Evolutionary conservation across 495 filamentous ascomycete genomes (phyloP).

Genomic region (Wilcoxina mikolae): DNA sequence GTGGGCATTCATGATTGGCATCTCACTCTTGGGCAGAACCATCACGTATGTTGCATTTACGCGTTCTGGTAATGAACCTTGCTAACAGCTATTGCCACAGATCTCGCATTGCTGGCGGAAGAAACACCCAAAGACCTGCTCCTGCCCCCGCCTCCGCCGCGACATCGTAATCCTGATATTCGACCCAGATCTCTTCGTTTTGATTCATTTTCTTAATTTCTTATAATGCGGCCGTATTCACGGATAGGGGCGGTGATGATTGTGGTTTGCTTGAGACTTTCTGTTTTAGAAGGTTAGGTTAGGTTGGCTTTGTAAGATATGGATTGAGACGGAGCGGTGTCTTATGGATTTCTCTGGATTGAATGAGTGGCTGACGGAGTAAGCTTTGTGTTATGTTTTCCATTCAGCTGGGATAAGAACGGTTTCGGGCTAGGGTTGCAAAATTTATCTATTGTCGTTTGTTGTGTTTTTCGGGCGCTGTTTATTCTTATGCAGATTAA

Average conservation of each 20-base stretch:
- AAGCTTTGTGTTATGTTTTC: background rate
- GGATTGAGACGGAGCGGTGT: background rate
- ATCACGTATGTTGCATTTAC: conserved; percentile 58
- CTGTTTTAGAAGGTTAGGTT: background rate
- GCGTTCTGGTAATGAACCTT: background rate
- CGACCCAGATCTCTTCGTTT: background rate
- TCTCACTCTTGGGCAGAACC: conserved; percentile 65
- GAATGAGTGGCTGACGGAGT: background rate
- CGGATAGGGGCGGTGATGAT: background rate
- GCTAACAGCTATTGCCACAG: background rate
- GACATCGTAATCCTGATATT: background rate
- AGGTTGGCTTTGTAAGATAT: background rate
- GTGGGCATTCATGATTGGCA: conserved; percentile 58
- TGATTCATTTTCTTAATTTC: background rate
- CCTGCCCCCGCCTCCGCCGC: background rate
- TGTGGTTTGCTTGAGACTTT: background rate
- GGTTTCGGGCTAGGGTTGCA: background rate
- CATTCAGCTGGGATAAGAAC: background rate
- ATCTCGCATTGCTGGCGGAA: background rate
- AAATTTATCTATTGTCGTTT: background rate
- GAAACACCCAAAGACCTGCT: background rate
- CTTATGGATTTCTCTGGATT: background rate
- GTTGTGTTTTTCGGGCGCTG: too few relatives aligned
- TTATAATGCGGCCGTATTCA: background rate
- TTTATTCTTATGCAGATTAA: too few relatives aligned